phyloP scores from a whole-genome alignment of 2,329 filamentous ascomycete species.

The Orbilia oligospora region DNA sequence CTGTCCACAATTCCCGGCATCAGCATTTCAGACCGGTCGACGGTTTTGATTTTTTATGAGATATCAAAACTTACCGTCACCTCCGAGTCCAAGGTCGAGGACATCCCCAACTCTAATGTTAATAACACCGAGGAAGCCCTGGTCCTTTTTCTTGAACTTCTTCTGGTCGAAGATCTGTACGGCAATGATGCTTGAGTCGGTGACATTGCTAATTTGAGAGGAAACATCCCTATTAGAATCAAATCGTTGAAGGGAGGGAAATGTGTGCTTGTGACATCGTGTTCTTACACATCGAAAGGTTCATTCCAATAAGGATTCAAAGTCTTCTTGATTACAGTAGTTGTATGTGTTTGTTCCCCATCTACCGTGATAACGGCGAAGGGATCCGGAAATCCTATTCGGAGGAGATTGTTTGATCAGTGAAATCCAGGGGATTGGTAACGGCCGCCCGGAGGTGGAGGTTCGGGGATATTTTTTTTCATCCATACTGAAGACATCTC shows the following conservation, averaged over 20 bases:
- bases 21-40: neutral
- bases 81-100: conserved; percentile 88
- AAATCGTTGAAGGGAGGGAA: neutral
- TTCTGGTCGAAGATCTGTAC: conserved; percentile 99
- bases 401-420: conserved; percentile 11
- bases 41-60: neutral
- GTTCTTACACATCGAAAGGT: conserved; percentile 89
- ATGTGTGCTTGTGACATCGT: neutral
- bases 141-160: conserved; percentile 99
- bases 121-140: conserved; percentile 97
- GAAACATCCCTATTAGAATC: conserved; percentile 36
- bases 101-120: conserved; percentile 96
- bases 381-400: conserved; percentile 91
- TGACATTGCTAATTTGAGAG: conserved; percentile 77
- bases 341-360: conserved; percentile 99
- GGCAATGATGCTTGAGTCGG: conserved; percentile 94
- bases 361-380: conserved; percentile 97
- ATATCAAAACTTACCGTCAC: conserved; percentile 79
- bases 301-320: conserved; percentile 99
- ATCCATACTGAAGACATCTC: conserved; percentile 94
- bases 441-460: conserved; percentile 32
- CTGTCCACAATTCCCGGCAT: conserved; percentile 67
- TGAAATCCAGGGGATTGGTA: conserved; percentile 25
- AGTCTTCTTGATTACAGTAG: conserved; percentile 94
- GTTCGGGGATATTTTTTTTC: conserved; percentile 8